Conservation (phyloP, 176 grass and related monocot species). For the Areca catechu region DNA sequence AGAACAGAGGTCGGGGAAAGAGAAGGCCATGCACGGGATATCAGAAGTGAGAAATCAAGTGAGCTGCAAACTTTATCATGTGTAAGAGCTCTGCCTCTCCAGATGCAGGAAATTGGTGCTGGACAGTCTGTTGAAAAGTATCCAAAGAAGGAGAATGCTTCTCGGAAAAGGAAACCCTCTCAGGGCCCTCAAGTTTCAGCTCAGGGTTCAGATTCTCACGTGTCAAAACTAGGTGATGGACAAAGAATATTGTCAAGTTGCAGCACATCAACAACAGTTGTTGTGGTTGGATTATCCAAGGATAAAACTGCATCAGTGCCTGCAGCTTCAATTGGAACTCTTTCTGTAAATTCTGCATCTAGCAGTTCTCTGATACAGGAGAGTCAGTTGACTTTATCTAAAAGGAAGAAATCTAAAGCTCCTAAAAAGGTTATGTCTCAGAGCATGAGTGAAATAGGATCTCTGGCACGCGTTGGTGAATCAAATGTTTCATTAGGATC, state of each 20-base stretch:
- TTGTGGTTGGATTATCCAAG: background rate
- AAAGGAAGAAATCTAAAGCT: slow-evolving; percentile 13
- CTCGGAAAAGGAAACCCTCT: slow-evolving; percentile 8
- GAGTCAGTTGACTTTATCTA: slow-evolving; percentile 5
- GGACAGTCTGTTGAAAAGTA: slow-evolving; percentile 1
- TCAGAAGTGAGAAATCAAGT: slow-evolving; percentile 7
- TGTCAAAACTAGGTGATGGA: slow-evolving; percentile 3
- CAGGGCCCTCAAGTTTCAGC: background rate
- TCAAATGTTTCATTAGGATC: background rate
- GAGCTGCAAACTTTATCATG: slow-evolving; percentile 12
- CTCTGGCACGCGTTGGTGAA: slow-evolving; percentile 3
- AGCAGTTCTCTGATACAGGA: slow-evolving; percentile 4
- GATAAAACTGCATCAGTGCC: slow-evolving; percentile 11
- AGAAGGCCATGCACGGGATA: slow-evolving; percentile 4
- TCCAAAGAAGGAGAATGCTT: slow-evolving; percentile 1
- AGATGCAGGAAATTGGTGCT: slow-evolving; percentile 4
- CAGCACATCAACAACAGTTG: slow-evolving; percentile 15
- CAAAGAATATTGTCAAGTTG: slow-evolving; percentile 6
- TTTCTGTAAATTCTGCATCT: slow-evolving; percentile 15
- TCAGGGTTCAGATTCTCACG: slow-evolving; percentile 5
- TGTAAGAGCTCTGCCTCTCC: slow-evolving; percentile 1
- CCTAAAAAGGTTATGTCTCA: background rate
- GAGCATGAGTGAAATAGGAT: slow-evolving; percentile 3
- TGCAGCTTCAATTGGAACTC: slow-evolving; percentile 22
- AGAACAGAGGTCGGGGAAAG: background rate